Evolutionary conservation across 306 rosid genomes (phyloP), one percentile per base, ranked within the genome.

Genomic region (Dryas alaskensis): DNA sequence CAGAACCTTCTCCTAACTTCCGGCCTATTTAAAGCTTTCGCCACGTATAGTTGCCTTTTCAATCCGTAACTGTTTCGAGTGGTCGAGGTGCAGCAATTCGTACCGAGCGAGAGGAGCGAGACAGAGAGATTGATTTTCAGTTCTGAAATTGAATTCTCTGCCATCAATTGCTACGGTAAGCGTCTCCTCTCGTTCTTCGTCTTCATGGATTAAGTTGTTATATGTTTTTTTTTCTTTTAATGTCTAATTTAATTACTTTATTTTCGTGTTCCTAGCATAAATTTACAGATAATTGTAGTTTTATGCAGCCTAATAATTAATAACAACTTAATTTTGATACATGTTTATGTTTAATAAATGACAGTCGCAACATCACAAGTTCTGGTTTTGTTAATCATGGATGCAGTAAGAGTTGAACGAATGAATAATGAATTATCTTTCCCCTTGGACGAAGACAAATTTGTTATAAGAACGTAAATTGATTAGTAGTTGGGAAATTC

Each of bases 31-130:
- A 55, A 70, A 0, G 7, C 53, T 10, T 4, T 8, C 14, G 2
- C 53, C 8, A 12, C 4, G 4, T 3, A 2, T 0, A 0, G 0
- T 9, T 4, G 6, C 6, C 50, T 0, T 49, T 16, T n/a, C 2
- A 37, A 51, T 9, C 3, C 39, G 22, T 4, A 16, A 65, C 37
- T 3, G 8, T 45, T 8, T 40, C 12, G 9, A 45, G 9, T 5
- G 9, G 19, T 10, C 10, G 8, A 8, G 60, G 16, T 31, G 17
- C 1, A 60, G 11, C 8, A 49, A 51, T 69, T 44, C 42, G 7
- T 7, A 31, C 7, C 4, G 17, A 66, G 40, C 8, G 71, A n/a
- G n/a, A 12, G 7, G 19, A 19, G 19, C 19, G 55, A 51, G 19
- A 51, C 61, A 19, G 42, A 6, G 44, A 47, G 25, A 16, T 40